Base-by-base conservation (phyloP, 2,329 filamentous ascomycete genomes). In the Monosporascus sp. region DNA sequence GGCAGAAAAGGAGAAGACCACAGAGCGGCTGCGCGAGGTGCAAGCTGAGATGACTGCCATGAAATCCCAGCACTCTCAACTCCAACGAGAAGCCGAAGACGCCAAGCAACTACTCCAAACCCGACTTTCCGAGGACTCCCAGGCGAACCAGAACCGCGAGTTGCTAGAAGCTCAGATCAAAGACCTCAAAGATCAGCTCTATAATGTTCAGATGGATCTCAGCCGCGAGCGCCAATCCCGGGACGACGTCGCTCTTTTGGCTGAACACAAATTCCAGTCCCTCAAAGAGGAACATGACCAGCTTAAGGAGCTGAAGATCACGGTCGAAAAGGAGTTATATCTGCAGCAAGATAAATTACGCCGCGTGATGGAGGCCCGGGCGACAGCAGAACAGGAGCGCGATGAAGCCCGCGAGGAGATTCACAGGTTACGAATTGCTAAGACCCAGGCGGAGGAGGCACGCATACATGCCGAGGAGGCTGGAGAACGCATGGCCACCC, bases 261-360 rank as follows among this genome's bases (percentile, higher is more conserved):
- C 89, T 5, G 91, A 97, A 61, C 92, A 96, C 72, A 95, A 94
- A 67, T 89, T 86, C 62, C 79, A 88, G 45, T 83, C 86, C 49
- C 77, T 99, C 55, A 86, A 92, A 66, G 85, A 92, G 25, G 91
- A 97, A 59, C 96, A 85, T 61, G 86, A 95, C 48, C 82, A 84
- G 36, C 78, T 97, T 36, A 96, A 96, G 62, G 91, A 97, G 58
- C 86, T 90, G 27, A 99, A 99, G 71, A 96, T 97, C 63, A 96
- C 86, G 47, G 96, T 99, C 57, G 93, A 99, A 70, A 97, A 97
- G 70, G 93, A 97, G 70, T 86, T 99, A 68, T 97, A 97, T 67
- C 87, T 89, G 5, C 93, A 97, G 66, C 92, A 97, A 69, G 93
- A 99, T 66, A 88, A 89, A 11, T 81, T 97, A 46, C 85, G 94